Evolutionary conservation across 129 eudicot species (phyloP).

Genomic region (Arctium minus): DNA sequence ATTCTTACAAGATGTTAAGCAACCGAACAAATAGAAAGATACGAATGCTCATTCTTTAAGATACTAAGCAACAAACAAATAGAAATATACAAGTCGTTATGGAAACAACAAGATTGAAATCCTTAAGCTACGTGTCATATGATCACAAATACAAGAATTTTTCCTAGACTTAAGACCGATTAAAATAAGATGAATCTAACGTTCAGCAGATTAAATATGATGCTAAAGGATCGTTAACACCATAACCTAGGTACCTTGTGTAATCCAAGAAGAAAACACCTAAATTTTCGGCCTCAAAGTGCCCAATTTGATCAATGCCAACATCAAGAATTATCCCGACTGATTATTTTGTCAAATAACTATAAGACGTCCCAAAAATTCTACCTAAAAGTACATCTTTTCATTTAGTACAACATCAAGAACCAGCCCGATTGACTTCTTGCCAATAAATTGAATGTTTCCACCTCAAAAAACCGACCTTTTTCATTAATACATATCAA

Average conservation of each 20-base stretch:
- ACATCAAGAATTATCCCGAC: neutral
- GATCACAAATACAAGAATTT: conserved; percentile 12
- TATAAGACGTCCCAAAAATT: neutral
- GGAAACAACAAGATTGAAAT: conserved; percentile 6
- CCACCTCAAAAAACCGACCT: conserved; percentile 3
- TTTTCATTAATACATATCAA: neutral
- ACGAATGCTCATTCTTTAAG: neutral
- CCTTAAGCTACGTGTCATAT: neutral
- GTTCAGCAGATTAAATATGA: neutral
- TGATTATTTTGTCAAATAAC: neutral
- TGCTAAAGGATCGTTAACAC: conserved; percentile 4
- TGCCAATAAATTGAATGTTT: neutral
- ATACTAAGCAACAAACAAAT: conserved; percentile 17
- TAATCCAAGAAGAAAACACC: neutral
- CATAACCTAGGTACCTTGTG: conserved; percentile 4
- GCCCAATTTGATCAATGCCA: no score
- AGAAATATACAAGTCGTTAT: neutral
- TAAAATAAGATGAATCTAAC: neutral
- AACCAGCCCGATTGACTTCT: neutral
- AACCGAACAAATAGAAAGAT: conserved; percentile 13
- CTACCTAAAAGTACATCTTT: neutral
- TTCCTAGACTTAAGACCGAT: neutral
- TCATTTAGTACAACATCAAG: neutral
- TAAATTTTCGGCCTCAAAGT: neutral
- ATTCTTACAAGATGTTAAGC: conserved; percentile 2